Percentiles rank a stretch among this genome's conserved stretches.
Evolutionary conservation across 2,329 filamentous ascomycete species (phyloP).

Genomic region (Neonectria coccinea): DNA sequence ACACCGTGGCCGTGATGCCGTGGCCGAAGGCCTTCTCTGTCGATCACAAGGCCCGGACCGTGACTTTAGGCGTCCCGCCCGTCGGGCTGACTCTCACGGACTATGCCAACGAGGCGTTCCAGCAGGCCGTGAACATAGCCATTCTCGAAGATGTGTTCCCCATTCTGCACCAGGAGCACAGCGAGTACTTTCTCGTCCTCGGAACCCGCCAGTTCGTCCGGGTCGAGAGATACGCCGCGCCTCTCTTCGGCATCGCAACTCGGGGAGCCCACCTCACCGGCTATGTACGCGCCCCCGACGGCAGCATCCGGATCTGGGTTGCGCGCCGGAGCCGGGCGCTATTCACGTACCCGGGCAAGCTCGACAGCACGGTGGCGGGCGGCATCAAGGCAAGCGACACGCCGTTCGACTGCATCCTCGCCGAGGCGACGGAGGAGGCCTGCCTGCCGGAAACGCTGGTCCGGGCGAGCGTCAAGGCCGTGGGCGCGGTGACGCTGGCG

Average conservation of each 20-base stretch:
- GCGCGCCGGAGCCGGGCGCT: conserved; percentile 74
- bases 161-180: conserved; percentile 53
- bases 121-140: conserved; percentile 54
- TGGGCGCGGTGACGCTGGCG: conserved; percentile 52
- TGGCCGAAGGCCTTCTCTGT: conserved; percentile 57
- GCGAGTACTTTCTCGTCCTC: conserved; percentile 57
- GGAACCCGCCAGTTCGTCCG: conserved; percentile 53
- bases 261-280: conserved; percentile 76
- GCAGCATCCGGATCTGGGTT: conserved; percentile 75
- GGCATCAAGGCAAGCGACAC: conserved; percentile 76
- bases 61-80: conserved; percentile 49
- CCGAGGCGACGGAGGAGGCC: conserved; percentile 81
- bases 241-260: conserved; percentile 75
- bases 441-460: conserved; percentile 50
- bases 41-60: conserved; percentile 46
- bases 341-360: conserved; percentile 78
- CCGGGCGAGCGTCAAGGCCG: conserved; percentile 36
- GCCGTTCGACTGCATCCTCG: conserved; percentile 75
- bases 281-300: conserved; percentile 58
- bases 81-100: conserved; percentile 39
- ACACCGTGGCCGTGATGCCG: conserved; percentile 60
- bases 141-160: conserved; percentile 54
- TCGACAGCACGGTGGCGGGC: conserved; percentile 85
- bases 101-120: conserved; percentile 55
- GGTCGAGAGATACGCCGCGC: conserved; percentile 71